Evolutionary conservation across 495 filamentous ascomycete species (phyloP).

Genomic region (Penicillium waksmanii): DNA sequence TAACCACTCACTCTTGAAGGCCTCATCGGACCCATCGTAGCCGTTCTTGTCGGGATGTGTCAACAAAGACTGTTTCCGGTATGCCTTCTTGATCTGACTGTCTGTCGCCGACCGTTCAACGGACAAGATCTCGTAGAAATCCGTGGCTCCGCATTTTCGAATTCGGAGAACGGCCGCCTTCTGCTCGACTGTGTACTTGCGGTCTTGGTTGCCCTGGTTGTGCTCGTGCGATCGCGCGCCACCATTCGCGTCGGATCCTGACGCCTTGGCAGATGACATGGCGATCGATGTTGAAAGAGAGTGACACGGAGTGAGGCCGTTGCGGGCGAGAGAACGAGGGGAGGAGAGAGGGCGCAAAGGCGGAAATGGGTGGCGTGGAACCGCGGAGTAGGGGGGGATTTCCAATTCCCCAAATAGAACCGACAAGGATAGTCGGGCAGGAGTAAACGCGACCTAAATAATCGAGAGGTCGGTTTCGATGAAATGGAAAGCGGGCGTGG

Average conservation of each 20-base stretch:
- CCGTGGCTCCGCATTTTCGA: slow-evolving; percentile 77
- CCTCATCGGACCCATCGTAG: slow-evolving; percentile 94
- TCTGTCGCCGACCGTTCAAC: slow-evolving; percentile 75
- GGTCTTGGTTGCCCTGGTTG: slow-evolving; percentile 91
- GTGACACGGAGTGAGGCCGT: slow-evolving; percentile 5
- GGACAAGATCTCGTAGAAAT: slow-evolving; percentile 92
- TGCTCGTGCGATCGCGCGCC: slow-evolving; percentile 77
- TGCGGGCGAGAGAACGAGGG: slow-evolving; percentile 6
- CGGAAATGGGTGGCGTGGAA: slow-evolving; percentile 24
- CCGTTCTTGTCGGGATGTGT: slow-evolving; percentile 99
- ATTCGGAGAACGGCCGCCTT: slow-evolving; percentile 88
- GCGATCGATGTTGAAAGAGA: slow-evolving; percentile 21
- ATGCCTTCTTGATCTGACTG: slow-evolving; percentile 93
- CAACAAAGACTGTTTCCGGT: slow-evolving; percentile 86
- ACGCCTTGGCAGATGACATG: slow-evolving; percentile 80
- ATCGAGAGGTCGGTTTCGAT: slow-evolving; percentile 10
- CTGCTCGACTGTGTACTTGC: slow-evolving; percentile 87
- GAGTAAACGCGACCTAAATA: slow-evolving; percentile 9
- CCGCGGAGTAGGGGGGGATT: slow-evolving; percentile 25
- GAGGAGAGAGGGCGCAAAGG: slow-evolving; percentile 3
- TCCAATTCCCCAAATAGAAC: slow-evolving; percentile 19
- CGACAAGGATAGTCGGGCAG: slow-evolving; percentile 9
- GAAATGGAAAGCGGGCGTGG: slow-evolving; percentile 14
- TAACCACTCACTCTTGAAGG: slow-evolving; percentile 77
- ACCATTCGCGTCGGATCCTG: slow-evolving; percentile 69